A percentile compares a stretch with the other conserved stretches of the same genome.
phyloP scores from a whole-genome alignment of 2,329 filamentous ascomycete genomes.

The Ascochyta clinopodiicola region DNA sequence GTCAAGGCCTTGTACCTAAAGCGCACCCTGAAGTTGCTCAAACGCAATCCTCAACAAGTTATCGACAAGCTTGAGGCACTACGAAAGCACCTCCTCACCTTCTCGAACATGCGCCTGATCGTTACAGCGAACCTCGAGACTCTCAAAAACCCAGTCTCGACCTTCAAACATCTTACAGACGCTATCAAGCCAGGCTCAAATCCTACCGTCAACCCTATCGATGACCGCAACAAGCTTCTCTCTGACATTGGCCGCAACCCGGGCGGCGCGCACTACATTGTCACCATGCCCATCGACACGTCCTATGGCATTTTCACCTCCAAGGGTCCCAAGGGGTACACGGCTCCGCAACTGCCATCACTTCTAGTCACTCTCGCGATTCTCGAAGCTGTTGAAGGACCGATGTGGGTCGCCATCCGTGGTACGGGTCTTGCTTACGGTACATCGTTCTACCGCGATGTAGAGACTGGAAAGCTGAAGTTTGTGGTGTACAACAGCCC shows the following conservation, averaged over 20 bases:
- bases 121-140: slow-evolving; percentile 82
- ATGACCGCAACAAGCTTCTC: slow-evolving; percentile 72
- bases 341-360: slow-evolving; percentile 79
- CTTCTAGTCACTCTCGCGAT: slow-evolving; percentile 89
- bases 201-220: slow-evolving; percentile 71
- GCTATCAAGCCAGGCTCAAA: slow-evolving; percentile 56
- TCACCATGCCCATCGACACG: slow-evolving; percentile 92
- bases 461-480: slow-evolving; percentile 79
- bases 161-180: slow-evolving; percentile 72
- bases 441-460: slow-evolving; percentile 76
- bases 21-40: slow-evolving; percentile 79
- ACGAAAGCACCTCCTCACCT: slow-evolving; percentile 76
- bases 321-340: slow-evolving; percentile 75
- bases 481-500: slow-evolving; percentile 91
- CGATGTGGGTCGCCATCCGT: slow-evolving; percentile 90
- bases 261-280: slow-evolving; percentile 76
- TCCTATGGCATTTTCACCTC: slow-evolving; percentile 83
- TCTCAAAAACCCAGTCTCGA: slow-evolving; percentile 74
- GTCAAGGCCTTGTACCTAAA: slow-evolving; percentile 89
- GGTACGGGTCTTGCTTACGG: slow-evolving; percentile 95
- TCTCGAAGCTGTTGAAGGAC: slow-evolving; percentile 90
- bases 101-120: slow-evolving; percentile 83
- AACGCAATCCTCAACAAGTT: slow-evolving; percentile 76
- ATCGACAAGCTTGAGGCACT: slow-evolving; percentile 79
- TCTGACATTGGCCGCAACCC: slow-evolving; percentile 76